Evolutionary conservation across 2,329 filamentous ascomycete species (phyloP).

Genomic region (Alternaria brassicicola): DNA sequence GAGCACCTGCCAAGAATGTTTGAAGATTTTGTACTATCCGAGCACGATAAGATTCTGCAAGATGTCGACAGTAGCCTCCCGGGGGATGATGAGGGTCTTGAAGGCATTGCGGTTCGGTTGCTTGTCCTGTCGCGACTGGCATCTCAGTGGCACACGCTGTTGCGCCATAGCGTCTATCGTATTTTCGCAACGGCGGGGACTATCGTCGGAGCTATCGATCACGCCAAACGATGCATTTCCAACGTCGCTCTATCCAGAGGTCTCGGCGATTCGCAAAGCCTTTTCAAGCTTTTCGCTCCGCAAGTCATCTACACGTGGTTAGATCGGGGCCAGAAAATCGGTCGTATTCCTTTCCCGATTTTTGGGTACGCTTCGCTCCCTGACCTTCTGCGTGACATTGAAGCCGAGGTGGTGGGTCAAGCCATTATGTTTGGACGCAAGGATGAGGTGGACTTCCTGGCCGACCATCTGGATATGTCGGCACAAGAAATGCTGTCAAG

Average conservation of each 20-base stretch:
- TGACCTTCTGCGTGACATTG: conserved; percentile 72
- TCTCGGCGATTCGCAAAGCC: conserved; percentile 68
- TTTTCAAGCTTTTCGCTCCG: conserved; percentile 85
- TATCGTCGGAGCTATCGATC: conserved; percentile 66
- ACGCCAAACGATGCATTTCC: conserved; percentile 75
- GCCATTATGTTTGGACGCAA: conserved; percentile 81
- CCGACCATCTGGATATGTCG: conserved; percentile 49
- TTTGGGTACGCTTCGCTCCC: conserved; percentile 77
- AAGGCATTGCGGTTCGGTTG: conserved; percentile 85
- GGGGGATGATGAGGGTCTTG: conserved; percentile 69
- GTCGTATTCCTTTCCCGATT: conserved; percentile 77
- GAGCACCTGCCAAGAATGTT: conserved; percentile 76
- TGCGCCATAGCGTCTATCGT: conserved; percentile 87
- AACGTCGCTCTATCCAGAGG: conserved; percentile 69
- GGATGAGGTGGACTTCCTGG: conserved; percentile 65
- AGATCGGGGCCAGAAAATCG: conserved; percentile 60
- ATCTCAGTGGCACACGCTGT: conserved; percentile 81
- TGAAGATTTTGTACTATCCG: conserved; percentile 76
- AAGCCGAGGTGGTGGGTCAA: conserved; percentile 79
- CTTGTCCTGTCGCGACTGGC: conserved; percentile 78
- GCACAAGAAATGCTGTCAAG: conserved; percentile 53
- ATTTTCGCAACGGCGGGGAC: conserved; percentile 89
- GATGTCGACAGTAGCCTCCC: conserved; percentile 85
- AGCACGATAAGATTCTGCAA: conserved; percentile 83
- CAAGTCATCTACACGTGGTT: conserved; percentile 94